phyloP scores from a whole-genome alignment of 805 yeast species.

The Candida palmyrensis region DNA sequence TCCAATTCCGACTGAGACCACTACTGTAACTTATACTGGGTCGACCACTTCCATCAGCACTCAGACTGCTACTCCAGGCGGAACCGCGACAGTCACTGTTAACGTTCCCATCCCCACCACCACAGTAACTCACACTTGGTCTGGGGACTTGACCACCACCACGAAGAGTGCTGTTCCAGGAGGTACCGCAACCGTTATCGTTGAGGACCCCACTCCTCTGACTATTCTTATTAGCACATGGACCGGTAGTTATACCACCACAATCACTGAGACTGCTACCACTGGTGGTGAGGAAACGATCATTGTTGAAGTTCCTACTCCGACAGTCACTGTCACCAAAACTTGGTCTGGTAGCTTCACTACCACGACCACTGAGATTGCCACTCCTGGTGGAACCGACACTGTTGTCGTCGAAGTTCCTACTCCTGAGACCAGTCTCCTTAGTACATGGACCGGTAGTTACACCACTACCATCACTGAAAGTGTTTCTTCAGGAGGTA shows the following conservation, averaged over 20 bases:
- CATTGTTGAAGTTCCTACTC: slow-evolving; percentile 4
- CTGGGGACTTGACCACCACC: slow-evolving; percentile 7
- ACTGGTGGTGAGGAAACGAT: slow-evolving; percentile 4
- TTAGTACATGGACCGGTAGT: slow-evolving; percentile 8
- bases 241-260: slow-evolving; percentile 4
- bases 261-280: slow-evolving; percentile 1
- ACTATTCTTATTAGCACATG: slow-evolving; percentile 44
- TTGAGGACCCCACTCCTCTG: slow-evolving; percentile 13
- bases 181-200: slow-evolving; percentile 8
- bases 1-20: slow-evolving; percentile 3
- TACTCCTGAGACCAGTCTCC: slow-evolving; percentile 8
- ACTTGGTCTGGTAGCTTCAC: slow-evolving; percentile 7
- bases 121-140: slow-evolving; percentile 8
- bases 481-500: slow-evolving; percentile 7
- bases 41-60: not conserved
- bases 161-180: slow-evolving; percentile 4
- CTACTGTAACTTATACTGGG: slow-evolving; percentile 1
- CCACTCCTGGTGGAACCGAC: slow-evolving; percentile 6
- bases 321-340: slow-evolving; percentile 1
- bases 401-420: slow-evolving; percentile 12
- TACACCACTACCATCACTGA: slow-evolving; percentile 2
- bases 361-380: slow-evolving; percentile 8
- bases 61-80: not conserved
- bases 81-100: not conserved
- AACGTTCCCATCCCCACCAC: not conserved